Conservation (phyloP, 805 yeast genomes). For the Sugiyamaella marilandica region DNA sequence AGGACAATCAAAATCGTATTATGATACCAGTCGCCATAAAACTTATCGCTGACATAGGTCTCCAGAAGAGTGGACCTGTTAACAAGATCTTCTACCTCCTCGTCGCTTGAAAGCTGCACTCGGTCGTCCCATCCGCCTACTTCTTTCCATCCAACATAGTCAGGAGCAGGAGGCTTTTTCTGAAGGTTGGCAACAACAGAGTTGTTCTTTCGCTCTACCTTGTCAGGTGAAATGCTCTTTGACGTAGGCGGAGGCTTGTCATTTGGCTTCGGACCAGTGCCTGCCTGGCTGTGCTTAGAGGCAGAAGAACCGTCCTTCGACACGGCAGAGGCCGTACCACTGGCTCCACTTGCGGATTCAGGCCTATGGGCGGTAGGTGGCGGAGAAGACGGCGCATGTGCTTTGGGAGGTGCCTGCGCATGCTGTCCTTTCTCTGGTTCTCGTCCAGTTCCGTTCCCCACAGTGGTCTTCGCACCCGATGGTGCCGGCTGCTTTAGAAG, state of each 20-base stretch:
- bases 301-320: not conserved
- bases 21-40: slow-evolving; percentile 96
- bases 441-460: too few relatives aligned
- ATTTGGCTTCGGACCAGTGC: not conserved
- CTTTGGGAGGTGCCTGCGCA: too few relatives aligned
- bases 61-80: slow-evolving; percentile 71
- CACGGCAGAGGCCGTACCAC: not conserved
- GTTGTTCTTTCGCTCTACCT: slow-evolving; percentile 13
- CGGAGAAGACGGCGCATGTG: too few relatives aligned
- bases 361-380: too few relatives aligned
- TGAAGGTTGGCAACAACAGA: slow-evolving; percentile 10
- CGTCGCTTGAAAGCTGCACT: slow-evolving; percentile 53
- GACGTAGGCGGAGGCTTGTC: slow-evolving; percentile 2
- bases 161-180: slow-evolving; percentile 41
- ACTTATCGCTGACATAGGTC: slow-evolving; percentile 63
- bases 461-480: too few relatives aligned
- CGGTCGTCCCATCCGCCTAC: slow-evolving; percentile 80
- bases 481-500: too few relatives aligned
- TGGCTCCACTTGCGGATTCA: too few relatives aligned
- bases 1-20: slow-evolving; percentile 65
- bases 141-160: slow-evolving; percentile 91
- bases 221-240: slow-evolving; percentile 8
- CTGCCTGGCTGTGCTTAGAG: not conserved
- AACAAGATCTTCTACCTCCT: slow-evolving; percentile 66
- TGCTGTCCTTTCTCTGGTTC: too few relatives aligned